A percentile compares a stretch with the other conserved stretches of the same genome.
Conservation (phyloP, 306 rosid species). For the Morella rubra region DNA sequence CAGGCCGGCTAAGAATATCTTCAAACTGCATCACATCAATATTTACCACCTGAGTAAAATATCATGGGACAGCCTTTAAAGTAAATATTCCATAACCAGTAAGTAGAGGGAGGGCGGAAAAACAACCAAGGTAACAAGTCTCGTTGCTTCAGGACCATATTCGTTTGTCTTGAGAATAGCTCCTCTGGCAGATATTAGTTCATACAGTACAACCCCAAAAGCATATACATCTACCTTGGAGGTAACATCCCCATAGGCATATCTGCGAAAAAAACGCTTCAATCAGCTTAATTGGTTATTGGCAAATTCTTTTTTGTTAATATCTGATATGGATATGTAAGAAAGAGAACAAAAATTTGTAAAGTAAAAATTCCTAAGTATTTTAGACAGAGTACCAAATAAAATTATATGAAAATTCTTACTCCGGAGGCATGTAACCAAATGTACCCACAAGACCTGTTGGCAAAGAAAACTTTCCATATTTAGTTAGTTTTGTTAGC, state of each 20-base stretch:
- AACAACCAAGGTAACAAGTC: conserved; percentile 66
- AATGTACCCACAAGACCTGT: conserved; percentile 80
- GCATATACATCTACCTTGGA: conserved; percentile 72
- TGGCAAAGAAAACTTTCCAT: conserved; percentile 49
- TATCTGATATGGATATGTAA: no score
- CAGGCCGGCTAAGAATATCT: conserved; percentile 44
- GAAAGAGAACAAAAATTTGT: conserved; percentile 1
- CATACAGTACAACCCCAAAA: conserved; percentile 70
- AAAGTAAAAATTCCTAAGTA: neutral
- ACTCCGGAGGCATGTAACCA: conserved; percentile 85
- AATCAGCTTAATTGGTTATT: conserved; percentile 15
- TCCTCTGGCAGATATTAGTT: conserved; percentile 58
- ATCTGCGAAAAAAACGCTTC: conserved; percentile 32
- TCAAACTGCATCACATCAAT: conserved; percentile 58
- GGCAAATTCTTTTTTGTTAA: no score
- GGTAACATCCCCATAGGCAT: conserved; percentile 70
- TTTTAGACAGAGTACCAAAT: neutral
- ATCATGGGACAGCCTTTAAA: neutral
- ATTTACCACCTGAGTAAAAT: neutral
- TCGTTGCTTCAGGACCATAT: conserved; percentile 47
- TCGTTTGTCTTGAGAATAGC: conserved; percentile 63
- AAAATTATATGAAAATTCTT: conserved; percentile 26
- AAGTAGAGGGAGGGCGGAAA: neutral
- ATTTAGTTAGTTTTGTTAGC: conserved; percentile 53
- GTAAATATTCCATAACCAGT: neutral